These are phyloP conservation scores for Claviceps maximensis DNA, from an alignment of 2,329 filamentous ascomycete species.

Conservation along the genomic window DNA sequence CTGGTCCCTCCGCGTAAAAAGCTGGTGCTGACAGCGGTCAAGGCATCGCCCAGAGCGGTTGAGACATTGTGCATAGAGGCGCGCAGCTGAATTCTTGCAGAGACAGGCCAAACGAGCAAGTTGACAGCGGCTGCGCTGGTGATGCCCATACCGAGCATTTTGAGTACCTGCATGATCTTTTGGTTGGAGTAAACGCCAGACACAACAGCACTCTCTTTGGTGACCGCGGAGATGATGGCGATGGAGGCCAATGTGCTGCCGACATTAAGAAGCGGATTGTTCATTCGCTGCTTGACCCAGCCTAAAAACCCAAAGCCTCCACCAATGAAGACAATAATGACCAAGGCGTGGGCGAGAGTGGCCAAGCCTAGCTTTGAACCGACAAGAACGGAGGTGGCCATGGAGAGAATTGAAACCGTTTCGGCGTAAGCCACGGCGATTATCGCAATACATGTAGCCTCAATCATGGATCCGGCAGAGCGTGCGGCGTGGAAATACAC, in stretches of 20 bases:
- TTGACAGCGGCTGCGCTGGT: slow-evolving; percentile 55
- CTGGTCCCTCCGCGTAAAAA: slow-evolving; percentile 53
- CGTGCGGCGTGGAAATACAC: slow-evolving; percentile 85
- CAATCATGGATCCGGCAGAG: slow-evolving; percentile 71
- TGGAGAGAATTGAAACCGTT: slow-evolving; percentile 62
- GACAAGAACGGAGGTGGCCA: slow-evolving; percentile 68
- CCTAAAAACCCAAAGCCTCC: slow-evolving; percentile 72
- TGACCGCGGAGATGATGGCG: slow-evolving; percentile 71
- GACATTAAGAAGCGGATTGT: slow-evolving; percentile 64
- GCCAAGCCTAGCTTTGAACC: slow-evolving; percentile 50
- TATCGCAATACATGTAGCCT: slow-evolving; percentile 61
- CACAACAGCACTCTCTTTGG: slow-evolving; percentile 75
- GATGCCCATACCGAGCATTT: slow-evolving; percentile 68
- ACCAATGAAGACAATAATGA: slow-evolving; percentile 67
- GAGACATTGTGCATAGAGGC: slow-evolving; percentile 60
- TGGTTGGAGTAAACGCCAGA: slow-evolving; percentile 61
- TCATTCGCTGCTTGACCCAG: slow-evolving; percentile 65
- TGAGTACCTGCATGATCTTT: slow-evolving; percentile 38
- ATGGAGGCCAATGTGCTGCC: slow-evolving; percentile 72
- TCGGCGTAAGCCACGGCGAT: slow-evolving; percentile 56
- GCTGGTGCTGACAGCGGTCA: slow-evolving; percentile 62
- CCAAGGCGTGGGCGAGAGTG: slow-evolving; percentile 59
- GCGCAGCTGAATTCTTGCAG: slow-evolving; percentile 56
- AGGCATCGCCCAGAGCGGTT: slow-evolving; percentile 61
- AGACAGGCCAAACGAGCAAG: slow-evolving; percentile 60